Evolutionary conservation across 768 basidiomycete species (phyloP).

Genomic region (Mycena metata): DNA sequence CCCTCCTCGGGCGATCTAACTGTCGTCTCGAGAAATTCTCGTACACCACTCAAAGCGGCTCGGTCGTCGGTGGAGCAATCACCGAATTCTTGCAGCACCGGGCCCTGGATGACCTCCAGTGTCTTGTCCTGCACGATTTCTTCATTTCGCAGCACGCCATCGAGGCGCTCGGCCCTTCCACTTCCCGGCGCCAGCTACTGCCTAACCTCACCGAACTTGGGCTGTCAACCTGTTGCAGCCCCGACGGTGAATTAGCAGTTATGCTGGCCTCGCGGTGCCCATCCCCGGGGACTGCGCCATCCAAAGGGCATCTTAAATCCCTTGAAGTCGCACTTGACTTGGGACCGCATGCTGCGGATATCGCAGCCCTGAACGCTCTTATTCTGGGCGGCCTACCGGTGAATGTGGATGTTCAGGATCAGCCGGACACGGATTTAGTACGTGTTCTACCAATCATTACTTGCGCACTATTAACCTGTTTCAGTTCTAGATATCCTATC

Average conservation of each 20-base stretch:
- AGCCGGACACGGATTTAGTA: too few species aligned
- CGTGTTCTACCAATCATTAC: too few species aligned
- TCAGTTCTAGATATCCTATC: too few species aligned
- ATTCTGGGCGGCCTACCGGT: neutral
- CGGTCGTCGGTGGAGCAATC: neutral
- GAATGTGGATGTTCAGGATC: neutral
- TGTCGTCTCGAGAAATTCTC: neutral
- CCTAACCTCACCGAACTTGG: neutral
- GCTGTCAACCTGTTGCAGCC: neutral
- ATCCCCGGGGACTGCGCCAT: neutral
- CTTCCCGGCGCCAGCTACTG: neutral
- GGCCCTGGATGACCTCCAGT: neutral
- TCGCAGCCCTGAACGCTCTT: neutral
- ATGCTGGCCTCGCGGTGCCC: neutral
- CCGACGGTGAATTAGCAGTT: neutral
- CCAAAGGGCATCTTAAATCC: neutral
- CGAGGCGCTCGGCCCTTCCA: neutral
- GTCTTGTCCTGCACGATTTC: neutral
- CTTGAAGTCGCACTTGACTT: neutral
- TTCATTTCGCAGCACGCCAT: neutral
- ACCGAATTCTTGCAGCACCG: neutral
- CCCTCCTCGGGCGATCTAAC: conserved; percentile 1
- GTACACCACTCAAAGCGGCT: neutral
- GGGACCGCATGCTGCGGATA: neutral
- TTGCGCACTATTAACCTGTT: too few species aligned